Evolutionary conservation across 2,329 filamentous ascomycete species (phyloP).

Genomic region (Tetracladium maxilliforme): DNA sequence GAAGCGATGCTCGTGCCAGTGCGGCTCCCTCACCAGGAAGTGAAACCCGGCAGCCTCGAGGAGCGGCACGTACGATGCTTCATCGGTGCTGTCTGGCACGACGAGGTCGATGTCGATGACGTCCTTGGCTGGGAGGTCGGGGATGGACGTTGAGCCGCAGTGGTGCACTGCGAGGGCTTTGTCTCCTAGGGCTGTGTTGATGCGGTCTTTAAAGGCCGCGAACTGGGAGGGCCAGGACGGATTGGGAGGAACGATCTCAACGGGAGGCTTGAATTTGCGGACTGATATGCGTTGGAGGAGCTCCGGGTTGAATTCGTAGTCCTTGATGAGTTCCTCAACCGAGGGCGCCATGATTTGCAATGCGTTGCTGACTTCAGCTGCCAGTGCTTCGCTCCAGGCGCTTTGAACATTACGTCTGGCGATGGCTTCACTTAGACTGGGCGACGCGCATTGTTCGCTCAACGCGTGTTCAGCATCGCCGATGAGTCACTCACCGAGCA

Average conservation of each 20-base stretch:
- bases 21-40: slow-evolving; percentile 27
- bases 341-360: too few relatives aligned
- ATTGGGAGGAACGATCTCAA: slow-evolving; percentile 20
- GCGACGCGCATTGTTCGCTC: too few relatives aligned
- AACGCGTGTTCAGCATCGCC: too few relatives aligned
- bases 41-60: slow-evolving; percentile 28
- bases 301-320: slow-evolving; percentile 3
- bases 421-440: too few relatives aligned
- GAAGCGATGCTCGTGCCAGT: slow-evolving; percentile 32
- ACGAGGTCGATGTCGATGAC: slow-evolving; percentile 37
- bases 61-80: slow-evolving; percentile 23
- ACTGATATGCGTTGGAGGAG: slow-evolving; percentile 2
- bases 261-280: slow-evolving; percentile 3
- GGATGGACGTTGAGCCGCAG: slow-evolving; percentile 34
- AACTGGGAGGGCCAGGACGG: slow-evolving; percentile 20
- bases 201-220: slow-evolving; percentile 14
- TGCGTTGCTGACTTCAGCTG: too few relatives aligned
- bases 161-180: slow-evolving; percentile 23
- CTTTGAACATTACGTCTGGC: too few relatives aligned
- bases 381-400: too few relatives aligned
- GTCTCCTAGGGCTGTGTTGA: slow-evolving; percentile 18
- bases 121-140: slow-evolving; percentile 30
- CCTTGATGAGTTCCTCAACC: slow-evolving; percentile 3
- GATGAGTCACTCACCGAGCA: too few relatives aligned
- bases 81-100: slow-evolving; percentile 21